phyloP scores from a whole-genome alignment of 2,329 filamentous ascomycete species.

The Penicillium hesseltinei region DNA sequence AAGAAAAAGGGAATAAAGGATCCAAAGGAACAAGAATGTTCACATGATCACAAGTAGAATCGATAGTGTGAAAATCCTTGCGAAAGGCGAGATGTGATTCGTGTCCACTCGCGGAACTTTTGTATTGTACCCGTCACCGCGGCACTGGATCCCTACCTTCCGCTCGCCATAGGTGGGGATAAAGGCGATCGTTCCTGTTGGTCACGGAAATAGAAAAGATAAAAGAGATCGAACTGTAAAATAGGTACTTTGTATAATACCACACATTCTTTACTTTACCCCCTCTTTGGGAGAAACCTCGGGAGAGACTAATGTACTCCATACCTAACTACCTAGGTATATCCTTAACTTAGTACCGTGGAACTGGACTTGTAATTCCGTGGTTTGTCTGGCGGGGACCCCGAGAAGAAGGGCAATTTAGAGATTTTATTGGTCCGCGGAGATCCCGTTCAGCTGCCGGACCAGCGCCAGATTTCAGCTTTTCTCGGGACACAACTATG shows the following conservation, averaged over 20 bases:
- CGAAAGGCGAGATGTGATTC: conserved; percentile 12
- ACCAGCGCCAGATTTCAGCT: background rate
- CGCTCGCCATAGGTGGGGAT: conserved; percentile 25
- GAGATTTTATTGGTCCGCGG: conserved; percentile 22
- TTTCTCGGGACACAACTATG: conserved; percentile 6
- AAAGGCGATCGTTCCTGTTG: conserved; percentile 22
- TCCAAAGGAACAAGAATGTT: conserved; percentile 2
- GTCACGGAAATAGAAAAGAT: conserved; percentile 7
- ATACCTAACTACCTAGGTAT: too few species aligned
- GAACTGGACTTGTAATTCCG: conserved; percentile 6
- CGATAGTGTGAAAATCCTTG: conserved; percentile 24
- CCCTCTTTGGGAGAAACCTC: background rate
- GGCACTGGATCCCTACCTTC: conserved; percentile 36
- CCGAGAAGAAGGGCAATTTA: background rate
- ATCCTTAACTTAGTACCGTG: conserved; percentile 16
- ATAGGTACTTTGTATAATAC: background rate
- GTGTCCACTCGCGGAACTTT: conserved; percentile 11
- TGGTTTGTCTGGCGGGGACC: conserved; percentile 11
- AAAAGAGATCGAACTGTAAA: background rate
- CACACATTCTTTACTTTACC: background rate
- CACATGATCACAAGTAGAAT: conserved; percentile 24
- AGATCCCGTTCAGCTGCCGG: conserved; percentile 11
- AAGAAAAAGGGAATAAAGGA: background rate
- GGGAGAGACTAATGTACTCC: conserved; percentile 3
- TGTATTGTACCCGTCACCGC: conserved; percentile 36